phyloP scores from a whole-genome alignment of 257 asterid species.

The Nicotiana benthamiana region DNA sequence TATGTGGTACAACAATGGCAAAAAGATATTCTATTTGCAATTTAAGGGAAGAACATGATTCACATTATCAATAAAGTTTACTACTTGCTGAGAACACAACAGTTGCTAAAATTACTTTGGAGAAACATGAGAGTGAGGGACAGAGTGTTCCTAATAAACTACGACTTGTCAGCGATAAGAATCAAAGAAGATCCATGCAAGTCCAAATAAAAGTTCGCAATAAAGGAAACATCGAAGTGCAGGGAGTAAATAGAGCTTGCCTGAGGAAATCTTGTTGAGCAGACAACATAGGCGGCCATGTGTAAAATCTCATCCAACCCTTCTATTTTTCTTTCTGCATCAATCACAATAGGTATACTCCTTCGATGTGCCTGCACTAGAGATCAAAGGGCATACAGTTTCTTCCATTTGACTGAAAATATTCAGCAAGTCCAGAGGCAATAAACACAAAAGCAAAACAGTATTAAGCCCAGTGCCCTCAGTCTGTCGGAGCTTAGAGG shows the following conservation, averaged over 20 bases:
- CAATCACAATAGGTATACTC: conserved; percentile 75
- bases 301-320: conserved; percentile 76
- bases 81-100: not conserved
- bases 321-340: conserved; percentile 80
- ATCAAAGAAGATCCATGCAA: not conserved
- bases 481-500: not conserved
- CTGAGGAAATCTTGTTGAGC: conserved; percentile 88
- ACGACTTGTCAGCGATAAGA: not conserved
- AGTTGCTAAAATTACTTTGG: not conserved
- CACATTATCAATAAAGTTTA: no score
- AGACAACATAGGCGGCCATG: conserved; percentile 53
- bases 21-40: not conserved
- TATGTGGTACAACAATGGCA: not conserved
- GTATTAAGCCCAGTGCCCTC: not conserved
- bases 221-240: not conserved
- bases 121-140: not conserved
- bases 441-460: not conserved
- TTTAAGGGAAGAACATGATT: no score
- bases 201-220: not conserved
- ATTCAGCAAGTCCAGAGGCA: not conserved
- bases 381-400: conserved; percentile 25
- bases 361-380: conserved; percentile 86
- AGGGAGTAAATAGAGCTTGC: conserved; percentile 30
- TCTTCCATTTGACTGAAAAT: conserved; percentile 11
- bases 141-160: not conserved